phyloP scores from a whole-genome alignment of 2,329 filamentous ascomycete species.

The Dothideomycetes sp. region DNA sequence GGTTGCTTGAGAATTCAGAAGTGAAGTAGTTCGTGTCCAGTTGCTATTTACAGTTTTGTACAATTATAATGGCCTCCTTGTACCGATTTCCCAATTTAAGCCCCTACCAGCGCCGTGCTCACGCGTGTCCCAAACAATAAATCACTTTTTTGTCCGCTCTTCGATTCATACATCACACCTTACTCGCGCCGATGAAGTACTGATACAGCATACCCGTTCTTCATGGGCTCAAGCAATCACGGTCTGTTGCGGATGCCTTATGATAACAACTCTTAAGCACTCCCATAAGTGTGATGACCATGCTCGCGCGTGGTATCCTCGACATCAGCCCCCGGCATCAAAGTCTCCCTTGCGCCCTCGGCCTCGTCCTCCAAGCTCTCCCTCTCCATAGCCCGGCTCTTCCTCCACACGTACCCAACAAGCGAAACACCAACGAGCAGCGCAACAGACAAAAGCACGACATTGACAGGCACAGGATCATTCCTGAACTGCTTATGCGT shows the following conservation, averaged over 20 bases:
- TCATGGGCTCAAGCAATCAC: too few species aligned
- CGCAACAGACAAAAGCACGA: constrained; percentile 52
- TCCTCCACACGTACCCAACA: constrained; percentile 53
- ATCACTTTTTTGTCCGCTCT: too few species aligned
- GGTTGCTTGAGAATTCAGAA: too few species aligned
- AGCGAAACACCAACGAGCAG: constrained; percentile 53
- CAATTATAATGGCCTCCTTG: too few species aligned
- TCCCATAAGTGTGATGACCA: constrained; percentile 20
- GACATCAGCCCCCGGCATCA: constrained; percentile 25
- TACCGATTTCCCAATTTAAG: too few species aligned
- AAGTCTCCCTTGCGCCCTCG: constrained; percentile 27
- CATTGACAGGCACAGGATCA: constrained; percentile 68
- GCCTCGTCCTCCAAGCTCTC: constrained; percentile 32
- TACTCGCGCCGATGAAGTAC: too few species aligned
- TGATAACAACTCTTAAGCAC: too few species aligned
- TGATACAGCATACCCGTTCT: too few species aligned
- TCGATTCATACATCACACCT: too few species aligned
- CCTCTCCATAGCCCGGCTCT: constrained; percentile 33
- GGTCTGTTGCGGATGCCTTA: too few species aligned
- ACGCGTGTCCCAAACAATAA: background rate
- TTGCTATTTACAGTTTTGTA: too few species aligned
- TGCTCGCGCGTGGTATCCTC: constrained; percentile 15
- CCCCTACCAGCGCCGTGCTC: background rate
- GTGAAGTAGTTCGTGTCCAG: too few species aligned
- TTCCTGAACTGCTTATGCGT: constrained; percentile 62